A percentile compares a stretch with the other conserved stretches of the same genome.
These are phyloP conservation scores for Leishmania guyanensis DNA, from an alignment of 208 protist species.

Conservation along the genomic window DNA sequence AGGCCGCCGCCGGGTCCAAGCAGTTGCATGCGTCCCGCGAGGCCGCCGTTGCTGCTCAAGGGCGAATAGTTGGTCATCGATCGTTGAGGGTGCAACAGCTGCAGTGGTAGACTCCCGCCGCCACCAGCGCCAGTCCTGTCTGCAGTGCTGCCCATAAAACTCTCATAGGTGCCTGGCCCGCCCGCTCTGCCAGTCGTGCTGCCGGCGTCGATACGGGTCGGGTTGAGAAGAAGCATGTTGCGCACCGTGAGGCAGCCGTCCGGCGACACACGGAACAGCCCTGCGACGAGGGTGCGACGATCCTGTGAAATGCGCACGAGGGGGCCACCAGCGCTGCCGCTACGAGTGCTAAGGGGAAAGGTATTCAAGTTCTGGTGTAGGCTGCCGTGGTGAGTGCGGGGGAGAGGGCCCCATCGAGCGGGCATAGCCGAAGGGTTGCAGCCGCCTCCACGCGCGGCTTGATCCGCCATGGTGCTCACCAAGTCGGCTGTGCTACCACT, in stretches of 20 bases:
- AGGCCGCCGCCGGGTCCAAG: slow-evolving; percentile 13
- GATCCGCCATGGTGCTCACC: neutral
- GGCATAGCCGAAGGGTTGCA: neutral
- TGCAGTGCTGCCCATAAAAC: slow-evolving; percentile 11
- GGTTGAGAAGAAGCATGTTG: slow-evolving; percentile 82
- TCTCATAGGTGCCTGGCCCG: neutral
- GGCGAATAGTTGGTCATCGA: slow-evolving; percentile 21
- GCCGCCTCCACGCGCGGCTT: neutral
- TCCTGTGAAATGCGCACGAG: slow-evolving; percentile 69
- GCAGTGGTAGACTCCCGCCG: slow-evolving; percentile 10
- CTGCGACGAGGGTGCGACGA: slow-evolving; percentile 53
- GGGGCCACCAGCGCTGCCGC: slow-evolving; percentile 8
- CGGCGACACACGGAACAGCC: slow-evolving; percentile 72
- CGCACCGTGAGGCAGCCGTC: slow-evolving; percentile 82
- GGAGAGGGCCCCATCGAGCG: neutral
- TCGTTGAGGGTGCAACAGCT: slow-evolving; percentile 37
- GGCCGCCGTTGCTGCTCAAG: slow-evolving; percentile 22
- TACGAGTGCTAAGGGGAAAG: slow-evolving; percentile 3
- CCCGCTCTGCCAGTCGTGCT: neutral
- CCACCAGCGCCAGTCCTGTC: neutral
- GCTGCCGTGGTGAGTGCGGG: neutral
- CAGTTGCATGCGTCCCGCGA: slow-evolving; percentile 16
- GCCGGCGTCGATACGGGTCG: slow-evolving; percentile 34
- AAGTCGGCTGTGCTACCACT: neutral
- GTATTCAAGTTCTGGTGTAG: neutral